phyloP scores from a whole-genome alignment of 176 grass and related monocot genomes.

The Poa pratensis region DNA sequence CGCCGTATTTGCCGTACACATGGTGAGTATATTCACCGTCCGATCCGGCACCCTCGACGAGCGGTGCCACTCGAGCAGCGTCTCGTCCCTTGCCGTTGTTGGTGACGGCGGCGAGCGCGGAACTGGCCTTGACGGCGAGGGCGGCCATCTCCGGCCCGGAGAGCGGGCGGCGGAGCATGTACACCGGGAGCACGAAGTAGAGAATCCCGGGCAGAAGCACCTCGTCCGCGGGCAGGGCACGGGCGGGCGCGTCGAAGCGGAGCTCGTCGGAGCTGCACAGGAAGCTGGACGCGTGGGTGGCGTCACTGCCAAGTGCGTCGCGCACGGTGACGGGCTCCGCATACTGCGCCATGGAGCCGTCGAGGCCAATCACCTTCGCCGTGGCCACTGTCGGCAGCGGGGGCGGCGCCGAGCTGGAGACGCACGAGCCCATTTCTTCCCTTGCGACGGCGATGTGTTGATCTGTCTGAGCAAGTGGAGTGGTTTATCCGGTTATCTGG shows the following conservation, averaged over 20 bases:
- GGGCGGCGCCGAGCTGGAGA: slow-evolving; percentile 42
- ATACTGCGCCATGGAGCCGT: slow-evolving; percentile 58
- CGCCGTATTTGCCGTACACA: not conserved
- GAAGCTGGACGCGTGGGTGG: slow-evolving; percentile 1
- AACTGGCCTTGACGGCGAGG: slow-evolving; percentile 62
- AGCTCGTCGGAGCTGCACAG: slow-evolving; percentile 82
- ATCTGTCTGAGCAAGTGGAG: no score
- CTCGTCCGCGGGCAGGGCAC: slow-evolving; percentile 40
- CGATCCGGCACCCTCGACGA: not conserved
- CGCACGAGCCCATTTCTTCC: slow-evolving; percentile 61
- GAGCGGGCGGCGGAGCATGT: slow-evolving; percentile 42
- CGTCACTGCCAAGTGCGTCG: slow-evolving; percentile 26
- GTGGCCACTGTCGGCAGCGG: not conserved
- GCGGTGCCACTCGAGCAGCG: not conserved
- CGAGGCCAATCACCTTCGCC: slow-evolving; percentile 57
- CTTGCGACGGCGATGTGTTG: no score
- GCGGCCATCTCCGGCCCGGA: slow-evolving; percentile 62
- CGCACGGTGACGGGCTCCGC: slow-evolving; percentile 21
- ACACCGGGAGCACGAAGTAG: slow-evolving; percentile 62
- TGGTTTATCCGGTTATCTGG: not conserved
- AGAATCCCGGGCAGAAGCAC: slow-evolving; percentile 46
- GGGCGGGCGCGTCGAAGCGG: slow-evolving; percentile 39
- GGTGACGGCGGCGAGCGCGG: slow-evolving; percentile 19
- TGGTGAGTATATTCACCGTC: not conserved
- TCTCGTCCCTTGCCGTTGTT: not conserved